phyloP scores from a whole-genome alignment of 805 yeast genomes.

The Candida tibetensis region DNA sequence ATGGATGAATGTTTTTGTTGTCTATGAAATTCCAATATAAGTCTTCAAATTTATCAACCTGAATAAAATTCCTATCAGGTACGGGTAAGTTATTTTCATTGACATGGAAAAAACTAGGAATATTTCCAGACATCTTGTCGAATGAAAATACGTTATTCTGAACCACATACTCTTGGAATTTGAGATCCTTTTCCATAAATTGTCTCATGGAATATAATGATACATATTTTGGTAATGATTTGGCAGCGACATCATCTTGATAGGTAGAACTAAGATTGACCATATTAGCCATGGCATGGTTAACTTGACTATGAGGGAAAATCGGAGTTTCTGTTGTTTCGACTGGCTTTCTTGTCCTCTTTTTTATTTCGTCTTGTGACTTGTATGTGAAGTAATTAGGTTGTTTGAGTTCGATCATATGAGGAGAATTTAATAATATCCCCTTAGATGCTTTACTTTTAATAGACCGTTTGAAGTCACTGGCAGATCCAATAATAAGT shows the following conservation, averaged over 20 bases:
- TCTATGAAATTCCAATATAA: slow-evolving; percentile 43
- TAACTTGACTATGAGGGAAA: slow-evolving; percentile 12
- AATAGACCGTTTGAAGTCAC: slow-evolving; percentile 45
- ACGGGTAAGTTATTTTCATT: slow-evolving; percentile 11
- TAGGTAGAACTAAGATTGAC: slow-evolving; percentile 2
- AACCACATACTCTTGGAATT: slow-evolving; percentile 34
- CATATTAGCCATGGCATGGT: slow-evolving; percentile 9
- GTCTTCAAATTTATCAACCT: slow-evolving; percentile 31
- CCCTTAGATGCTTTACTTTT: slow-evolving; percentile 50
- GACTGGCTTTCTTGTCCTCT: slow-evolving; percentile 6
- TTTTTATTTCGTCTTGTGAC: slow-evolving; percentile 3
- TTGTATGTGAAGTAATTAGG: slow-evolving; percentile 17
- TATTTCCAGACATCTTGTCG: slow-evolving; percentile 6
- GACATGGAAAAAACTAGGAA: slow-evolving; percentile 6
- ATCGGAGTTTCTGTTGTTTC: slow-evolving; percentile 9
- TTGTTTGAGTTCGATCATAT: slow-evolving; percentile 42
- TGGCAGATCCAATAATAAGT: slow-evolving; percentile 44
- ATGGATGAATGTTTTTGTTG: slow-evolving; percentile 14
- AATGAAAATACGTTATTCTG: slow-evolving; percentile 10
- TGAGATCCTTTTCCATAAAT: slow-evolving; percentile 54
- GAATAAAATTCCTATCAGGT: slow-evolving; percentile 12
- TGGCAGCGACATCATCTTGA: slow-evolving; percentile 15
- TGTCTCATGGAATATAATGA: slow-evolving; percentile 55
- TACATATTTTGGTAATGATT: slow-evolving; percentile 33
- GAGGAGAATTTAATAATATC: slow-evolving; percentile 47